Base-by-base conservation (phyloP, 305 asterid species). In the Fraxinus xanthoxyloides region DNA sequence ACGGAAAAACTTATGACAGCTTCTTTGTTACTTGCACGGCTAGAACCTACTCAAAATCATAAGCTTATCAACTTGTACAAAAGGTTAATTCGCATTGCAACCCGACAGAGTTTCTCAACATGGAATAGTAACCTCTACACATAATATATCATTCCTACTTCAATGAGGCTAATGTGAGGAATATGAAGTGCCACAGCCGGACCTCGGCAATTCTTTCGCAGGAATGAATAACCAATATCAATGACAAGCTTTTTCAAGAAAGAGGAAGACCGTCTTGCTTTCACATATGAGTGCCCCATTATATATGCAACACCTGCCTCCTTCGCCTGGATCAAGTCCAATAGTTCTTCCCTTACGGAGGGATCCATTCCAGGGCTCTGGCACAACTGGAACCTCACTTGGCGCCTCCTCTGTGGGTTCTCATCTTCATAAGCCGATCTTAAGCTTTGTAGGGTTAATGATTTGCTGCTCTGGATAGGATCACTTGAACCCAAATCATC, bases 271-370 rank as follows among this genome's bases (percentile, higher is more conserved):
- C 97, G 86, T 80, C 97, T 89, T 15, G 98, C 95, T 93, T 94
- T 95, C 65, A 94, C 90, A 10, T 95, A 94, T 0, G 99, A 94
- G 85, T 95, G 99, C 31, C 99, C 99, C 97, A 95, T 90, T 81
- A 95, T 92, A 70, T 95, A 94, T 1, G 99, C 98, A 12, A 92
- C 94, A 2, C 99, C 99, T 0, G 98, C 97, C 77, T 96, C 99
- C 77, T 96, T 96, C 3, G 98, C 99, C 86, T 89, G 90, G 61
- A 94, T 87, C 93, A 96, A 85, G 32, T 94, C 97, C 59, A 80
- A n/a, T 76, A 96, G 97, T 87, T 96, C 99, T 12, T 96, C 98
- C 87, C 88, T 88, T 1, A 93, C 99, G 0, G 87, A 78, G 1
- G 90, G 88, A 79, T 94, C 95, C 93, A 93, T 90, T 32, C 88